phyloP scores from a whole-genome alignment of 495 filamentous ascomycete genomes.

The Sporormia fimetaria region DNA sequence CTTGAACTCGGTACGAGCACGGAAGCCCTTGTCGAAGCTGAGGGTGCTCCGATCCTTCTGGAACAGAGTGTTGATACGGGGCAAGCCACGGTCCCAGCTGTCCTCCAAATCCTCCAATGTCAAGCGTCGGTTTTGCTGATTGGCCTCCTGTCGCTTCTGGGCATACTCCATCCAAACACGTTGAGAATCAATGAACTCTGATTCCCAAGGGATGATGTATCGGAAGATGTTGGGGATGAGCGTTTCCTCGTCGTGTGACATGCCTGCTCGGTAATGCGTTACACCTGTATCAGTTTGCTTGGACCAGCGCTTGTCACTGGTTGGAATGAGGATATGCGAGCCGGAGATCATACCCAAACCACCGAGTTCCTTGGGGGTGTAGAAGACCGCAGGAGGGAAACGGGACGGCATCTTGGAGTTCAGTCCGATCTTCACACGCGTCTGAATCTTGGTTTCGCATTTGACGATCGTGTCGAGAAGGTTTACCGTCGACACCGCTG shows the following conservation, averaged over 20 bases:
- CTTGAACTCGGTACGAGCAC: constrained; percentile 93
- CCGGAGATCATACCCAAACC: constrained; percentile 99
- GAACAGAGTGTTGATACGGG: constrained; percentile 98
- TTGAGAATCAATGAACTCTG: constrained; percentile 97
- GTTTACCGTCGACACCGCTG: constrained; percentile 92
- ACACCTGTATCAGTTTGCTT: constrained; percentile 97
- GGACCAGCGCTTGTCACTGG: constrained; percentile 95
- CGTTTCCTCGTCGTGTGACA: constrained; percentile 97
- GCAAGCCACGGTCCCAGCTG: constrained; percentile 96
- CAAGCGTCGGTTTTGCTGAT: constrained; percentile 90
- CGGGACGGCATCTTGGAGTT: constrained; percentile 99
- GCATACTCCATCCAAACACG: constrained; percentile 99
- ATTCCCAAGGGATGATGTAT: constrained; percentile 99
- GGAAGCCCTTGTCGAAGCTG: constrained; percentile 98
- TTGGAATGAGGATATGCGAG: constrained; percentile 94
- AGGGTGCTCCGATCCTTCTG: constrained; percentile 97
- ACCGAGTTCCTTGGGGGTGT: constrained; percentile 96
- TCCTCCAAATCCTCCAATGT: constrained; percentile 97
- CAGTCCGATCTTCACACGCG: constrained; percentile 94
- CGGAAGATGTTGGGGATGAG: constrained; percentile 98
- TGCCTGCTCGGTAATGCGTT: constrained; percentile 93
- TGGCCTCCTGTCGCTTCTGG: constrained; percentile 92
- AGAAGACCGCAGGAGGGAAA: constrained; percentile 98
- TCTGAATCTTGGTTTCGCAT: constrained; percentile 99
- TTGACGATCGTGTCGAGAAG: constrained; percentile 98